A percentile compares a stretch with the other conserved stretches of the same genome.
These are phyloP conservation scores for Scenedesmus sp. DNA, from an alignment of 163 green algal species.

Conservation along the genomic window DNA sequence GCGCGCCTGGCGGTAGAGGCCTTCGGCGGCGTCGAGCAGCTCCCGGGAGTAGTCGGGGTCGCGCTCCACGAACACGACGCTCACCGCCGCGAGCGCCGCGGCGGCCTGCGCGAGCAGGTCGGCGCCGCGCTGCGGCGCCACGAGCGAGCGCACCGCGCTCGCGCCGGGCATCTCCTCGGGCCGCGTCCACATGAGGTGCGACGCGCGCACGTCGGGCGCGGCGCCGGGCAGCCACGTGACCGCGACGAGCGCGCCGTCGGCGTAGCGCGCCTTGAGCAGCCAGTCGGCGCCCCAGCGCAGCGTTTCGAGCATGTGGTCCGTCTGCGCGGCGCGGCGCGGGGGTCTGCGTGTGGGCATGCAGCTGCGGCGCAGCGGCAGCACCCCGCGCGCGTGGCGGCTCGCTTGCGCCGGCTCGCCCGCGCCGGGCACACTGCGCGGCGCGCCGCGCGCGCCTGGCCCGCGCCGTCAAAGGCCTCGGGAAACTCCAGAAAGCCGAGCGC, in stretches of 20 bases:
- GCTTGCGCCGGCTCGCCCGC: too few relatives aligned
- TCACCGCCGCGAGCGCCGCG: slow-evolving; percentile 51
- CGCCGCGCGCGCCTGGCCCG: background rate
- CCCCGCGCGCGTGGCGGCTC: too few relatives aligned
- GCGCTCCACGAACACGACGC: slow-evolving; percentile 37
- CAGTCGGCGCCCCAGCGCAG: slow-evolving; percentile 43
- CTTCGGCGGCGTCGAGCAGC: slow-evolving; percentile 38
- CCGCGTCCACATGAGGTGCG: slow-evolving; percentile 40
- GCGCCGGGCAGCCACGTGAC: slow-evolving; percentile 34
- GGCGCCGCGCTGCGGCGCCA: slow-evolving; percentile 15
- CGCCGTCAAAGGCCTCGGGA: slow-evolving; percentile 1
- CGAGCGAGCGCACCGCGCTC: background rate
- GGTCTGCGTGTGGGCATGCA: too few relatives aligned
- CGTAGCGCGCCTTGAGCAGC: slow-evolving; percentile 24
- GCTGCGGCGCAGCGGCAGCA: too few relatives aligned
- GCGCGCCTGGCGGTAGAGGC: slow-evolving; percentile 53
- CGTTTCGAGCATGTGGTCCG: background rate
- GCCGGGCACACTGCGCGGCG: too few relatives aligned
- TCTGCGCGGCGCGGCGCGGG: too few relatives aligned
- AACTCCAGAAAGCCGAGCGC: slow-evolving; percentile 76
- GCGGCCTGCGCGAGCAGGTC: slow-evolving; percentile 47
- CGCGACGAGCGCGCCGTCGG: slow-evolving; percentile 12
- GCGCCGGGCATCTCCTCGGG: slow-evolving; percentile 55
- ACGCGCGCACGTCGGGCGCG: slow-evolving; percentile 1
- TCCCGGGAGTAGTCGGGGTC: slow-evolving; percentile 41